A percentile compares a stretch with the other conserved stretches of the same genome.
Evolutionary conservation across 148 eudicot genomes (phyloP).

Genomic region (Amaranthus palmeri): DNA sequence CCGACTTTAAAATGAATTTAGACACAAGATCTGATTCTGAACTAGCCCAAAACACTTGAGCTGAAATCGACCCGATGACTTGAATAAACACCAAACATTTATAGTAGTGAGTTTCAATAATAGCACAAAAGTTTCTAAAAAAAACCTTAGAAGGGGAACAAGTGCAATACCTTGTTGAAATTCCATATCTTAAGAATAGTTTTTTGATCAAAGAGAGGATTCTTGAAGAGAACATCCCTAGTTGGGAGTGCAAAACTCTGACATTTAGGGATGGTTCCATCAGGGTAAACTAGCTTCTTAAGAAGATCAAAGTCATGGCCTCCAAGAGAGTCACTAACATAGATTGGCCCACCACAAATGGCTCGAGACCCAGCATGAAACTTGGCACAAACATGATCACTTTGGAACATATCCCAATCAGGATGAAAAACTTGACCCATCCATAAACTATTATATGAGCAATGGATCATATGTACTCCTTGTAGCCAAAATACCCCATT

Average conservation of each 20-base stretch:
- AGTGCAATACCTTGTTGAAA: slow-evolving; percentile 46
- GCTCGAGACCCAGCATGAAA: slow-evolving; percentile 68
- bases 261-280: slow-evolving; percentile 62
- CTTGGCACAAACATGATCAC: slow-evolving; percentile 50
- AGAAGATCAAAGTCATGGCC: slow-evolving; percentile 55
- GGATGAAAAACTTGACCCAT: slow-evolving; percentile 69
- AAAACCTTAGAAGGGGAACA: background rate
- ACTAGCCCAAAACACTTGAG: no score
- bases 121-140: no score
- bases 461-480: slow-evolving; percentile 72
- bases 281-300: slow-evolving; percentile 50
- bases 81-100: no score
- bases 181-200: slow-evolving; percentile 65
- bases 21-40: no score
- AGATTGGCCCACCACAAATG: slow-evolving; percentile 64
- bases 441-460: slow-evolving; percentile 72
- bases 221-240: slow-evolving; percentile 58
- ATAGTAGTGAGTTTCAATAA: no score
- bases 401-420: slow-evolving; percentile 79
- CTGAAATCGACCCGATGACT: no score
- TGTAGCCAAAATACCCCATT: slow-evolving; percentile 66
- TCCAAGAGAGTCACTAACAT: slow-evolving; percentile 53
- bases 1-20: no score
- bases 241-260: slow-evolving; percentile 56
- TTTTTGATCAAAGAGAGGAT: slow-evolving; percentile 49